phyloP scores from a whole-genome alignment of 306 rosid genomes.

The Fragaria vesca region DNA sequence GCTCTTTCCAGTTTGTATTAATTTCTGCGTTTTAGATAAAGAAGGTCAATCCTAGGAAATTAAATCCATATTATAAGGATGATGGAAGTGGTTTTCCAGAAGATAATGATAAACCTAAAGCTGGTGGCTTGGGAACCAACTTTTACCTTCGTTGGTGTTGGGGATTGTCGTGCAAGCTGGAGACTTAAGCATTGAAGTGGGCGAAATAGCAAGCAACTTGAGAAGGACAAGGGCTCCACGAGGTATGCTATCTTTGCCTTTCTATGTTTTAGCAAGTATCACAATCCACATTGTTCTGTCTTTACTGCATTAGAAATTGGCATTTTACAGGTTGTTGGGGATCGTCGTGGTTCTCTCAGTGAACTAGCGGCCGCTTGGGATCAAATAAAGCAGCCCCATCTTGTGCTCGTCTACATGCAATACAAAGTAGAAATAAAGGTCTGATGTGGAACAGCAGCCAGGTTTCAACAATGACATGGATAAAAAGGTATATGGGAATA shows the following conservation, averaged over 20 bases:
- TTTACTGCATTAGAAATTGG: neutral
- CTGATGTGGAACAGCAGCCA: slow-evolving; percentile 36
- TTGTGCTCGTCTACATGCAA: slow-evolving; percentile 83
- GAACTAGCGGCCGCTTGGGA: slow-evolving; percentile 63
- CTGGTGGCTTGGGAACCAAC: slow-evolving; percentile 27
- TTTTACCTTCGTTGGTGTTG: slow-evolving; percentile 65
- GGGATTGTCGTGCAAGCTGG: slow-evolving; percentile 98
- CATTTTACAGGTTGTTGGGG: slow-evolving; percentile 64
- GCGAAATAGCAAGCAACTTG: slow-evolving; percentile 35
- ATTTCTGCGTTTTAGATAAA: slow-evolving; percentile 28
- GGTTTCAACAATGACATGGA: slow-evolving; percentile 41
- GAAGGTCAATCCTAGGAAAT: slow-evolving; percentile 65
- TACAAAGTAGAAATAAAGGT: slow-evolving; percentile 65
- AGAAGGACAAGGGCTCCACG: slow-evolving; percentile 50
- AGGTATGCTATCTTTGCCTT: slow-evolving; percentile 45
- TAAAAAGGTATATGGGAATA: slow-evolving; percentile 59
- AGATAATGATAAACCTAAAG: slow-evolving; percentile 15
- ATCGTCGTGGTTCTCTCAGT: slow-evolving; percentile 89
- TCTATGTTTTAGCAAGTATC: slow-evolving; percentile 13
- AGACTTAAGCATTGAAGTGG: slow-evolving; percentile 91
- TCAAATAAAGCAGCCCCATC: slow-evolving; percentile 75
- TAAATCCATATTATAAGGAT: slow-evolving; percentile 81
- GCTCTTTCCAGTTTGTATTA: neutral
- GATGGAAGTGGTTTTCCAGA: slow-evolving; percentile 71
- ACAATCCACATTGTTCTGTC: neutral